phyloP scores from a whole-genome alignment of 2,329 filamentous ascomycete genomes.

The Fusarium paranaense region DNA sequence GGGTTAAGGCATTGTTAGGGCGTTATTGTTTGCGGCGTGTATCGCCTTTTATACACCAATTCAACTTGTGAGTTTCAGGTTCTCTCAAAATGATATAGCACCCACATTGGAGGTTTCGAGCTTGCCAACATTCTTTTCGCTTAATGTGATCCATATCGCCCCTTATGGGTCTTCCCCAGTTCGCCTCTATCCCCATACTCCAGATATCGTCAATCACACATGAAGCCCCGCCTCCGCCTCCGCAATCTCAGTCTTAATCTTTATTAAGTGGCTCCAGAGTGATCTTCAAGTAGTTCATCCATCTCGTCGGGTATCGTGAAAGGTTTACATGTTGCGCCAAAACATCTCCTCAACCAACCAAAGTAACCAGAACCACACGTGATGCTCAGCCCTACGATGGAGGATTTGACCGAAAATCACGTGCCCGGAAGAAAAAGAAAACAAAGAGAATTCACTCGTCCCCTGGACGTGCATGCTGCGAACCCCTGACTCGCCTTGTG shows the following conservation, averaged over 20 bases:
- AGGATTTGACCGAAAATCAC: neutral
- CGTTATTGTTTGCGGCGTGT: neutral
- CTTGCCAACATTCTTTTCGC: neutral
- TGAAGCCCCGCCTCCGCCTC: slow-evolving; percentile 4
- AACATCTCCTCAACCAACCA: too few species aligned
- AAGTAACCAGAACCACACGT: neutral
- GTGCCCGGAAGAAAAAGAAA: neutral
- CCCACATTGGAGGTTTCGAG: neutral
- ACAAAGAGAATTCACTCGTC: neutral
- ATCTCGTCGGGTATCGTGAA: neutral
- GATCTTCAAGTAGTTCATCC: neutral
- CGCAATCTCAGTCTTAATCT: neutral
- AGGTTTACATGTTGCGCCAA: neutral
- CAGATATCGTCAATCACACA: neutral
- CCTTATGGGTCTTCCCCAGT: neutral
- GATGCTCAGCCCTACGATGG: neutral
- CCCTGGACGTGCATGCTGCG: slow-evolving; percentile 1
- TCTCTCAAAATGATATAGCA: neutral
- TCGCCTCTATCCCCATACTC: neutral
- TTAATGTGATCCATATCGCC: neutral
- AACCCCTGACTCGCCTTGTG: slow-evolving; percentile 27
- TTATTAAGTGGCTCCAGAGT: neutral
- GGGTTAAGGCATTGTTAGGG: neutral
- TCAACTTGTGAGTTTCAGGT: neutral
- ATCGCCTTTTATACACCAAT: neutral